Evolutionary conservation across 2,329 filamentous ascomycete species (phyloP).

Genomic region (Chalara sp.): DNA sequence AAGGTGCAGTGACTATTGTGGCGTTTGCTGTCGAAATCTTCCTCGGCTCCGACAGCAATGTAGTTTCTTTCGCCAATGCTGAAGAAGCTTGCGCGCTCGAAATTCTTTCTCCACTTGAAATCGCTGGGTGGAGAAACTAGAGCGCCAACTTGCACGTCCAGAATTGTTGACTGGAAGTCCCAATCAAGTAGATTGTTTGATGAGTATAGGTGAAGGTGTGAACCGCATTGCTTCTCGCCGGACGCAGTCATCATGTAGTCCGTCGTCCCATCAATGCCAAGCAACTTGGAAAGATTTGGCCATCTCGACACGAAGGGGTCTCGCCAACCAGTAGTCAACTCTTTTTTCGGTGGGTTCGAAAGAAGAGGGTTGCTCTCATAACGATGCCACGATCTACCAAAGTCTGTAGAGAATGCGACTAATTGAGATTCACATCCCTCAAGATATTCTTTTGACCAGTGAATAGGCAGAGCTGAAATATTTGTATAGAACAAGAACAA

Average conservation of each 20-base stretch:
- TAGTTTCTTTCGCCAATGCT: slow-evolving; percentile 14
- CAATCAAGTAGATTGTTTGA: slow-evolving; percentile 15
- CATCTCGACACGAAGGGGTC: slow-evolving; percentile 17
- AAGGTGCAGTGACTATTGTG: slow-evolving; percentile 8
- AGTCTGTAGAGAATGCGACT: slow-evolving; percentile 16
- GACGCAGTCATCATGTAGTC: slow-evolving; percentile 18
- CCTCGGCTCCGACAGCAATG: slow-evolving; percentile 15
- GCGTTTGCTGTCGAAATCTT: slow-evolving; percentile 9
- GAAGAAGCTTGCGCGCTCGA: slow-evolving; percentile 18
- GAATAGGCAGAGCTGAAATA: slow-evolving; percentile 14
- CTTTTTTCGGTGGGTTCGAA: slow-evolving; percentile 8
- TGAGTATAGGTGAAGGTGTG: slow-evolving; percentile 14
- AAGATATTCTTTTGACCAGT: slow-evolving; percentile 16
- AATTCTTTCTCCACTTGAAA: slow-evolving; percentile 14
- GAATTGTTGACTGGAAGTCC: slow-evolving; percentile 9
- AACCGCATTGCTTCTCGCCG: slow-evolving; percentile 9
- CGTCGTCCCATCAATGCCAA: slow-evolving; percentile 3
- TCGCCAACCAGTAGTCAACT: slow-evolving; percentile 15
- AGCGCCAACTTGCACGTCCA: slow-evolving; percentile 8
- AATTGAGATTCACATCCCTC: slow-evolving; percentile 17
- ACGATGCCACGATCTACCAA: slow-evolving; percentile 16
- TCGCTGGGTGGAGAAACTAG: slow-evolving; percentile 8
- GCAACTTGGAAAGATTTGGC: slow-evolving; percentile 11
- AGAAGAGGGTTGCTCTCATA: slow-evolving; percentile 16
- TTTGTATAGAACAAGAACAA: slow-evolving; percentile 18